A percentile compares a stretch with the other conserved stretches of the same genome.
Evolutionary conservation across 2,329 filamentous ascomycete species (phyloP).

Genomic region (Sporothrix brasiliensis): DNA sequence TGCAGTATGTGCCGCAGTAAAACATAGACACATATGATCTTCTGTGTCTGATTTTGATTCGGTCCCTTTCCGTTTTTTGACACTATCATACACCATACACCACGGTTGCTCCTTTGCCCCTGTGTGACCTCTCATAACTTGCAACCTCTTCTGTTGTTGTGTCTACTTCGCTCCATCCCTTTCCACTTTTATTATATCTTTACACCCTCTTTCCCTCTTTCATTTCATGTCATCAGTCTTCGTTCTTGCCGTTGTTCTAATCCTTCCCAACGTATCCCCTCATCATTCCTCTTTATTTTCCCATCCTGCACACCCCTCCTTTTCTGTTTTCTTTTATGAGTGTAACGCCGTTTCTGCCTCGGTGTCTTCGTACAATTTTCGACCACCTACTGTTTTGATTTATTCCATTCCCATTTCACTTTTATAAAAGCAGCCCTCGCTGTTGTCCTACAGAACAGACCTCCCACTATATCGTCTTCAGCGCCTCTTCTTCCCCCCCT

Average conservation of each 20-base stretch:
- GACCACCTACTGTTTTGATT: neutral
- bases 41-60: neutral
- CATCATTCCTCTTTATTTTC: neutral
- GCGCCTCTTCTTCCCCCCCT: neutral
- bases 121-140: neutral
- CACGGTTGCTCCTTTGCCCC: neutral
- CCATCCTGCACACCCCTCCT: neutral
- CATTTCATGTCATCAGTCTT: neutral
- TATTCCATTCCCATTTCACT: neutral
- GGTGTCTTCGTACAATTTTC: neutral
- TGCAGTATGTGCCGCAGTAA: no score
- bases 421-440: neutral
- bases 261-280: neutral
- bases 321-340: neutral
- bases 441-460: neutral
- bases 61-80: neutral
- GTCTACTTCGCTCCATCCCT: constrained; percentile 3
- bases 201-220: neutral
- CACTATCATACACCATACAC: no score
- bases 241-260: constrained; percentile 5
- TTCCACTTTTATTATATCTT: neutral
- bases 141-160: neutral
- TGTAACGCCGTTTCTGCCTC: constrained; percentile 16
- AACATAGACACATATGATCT: no score
- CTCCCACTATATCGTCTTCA: neutral